Conservation (phyloP, 129 eudicot genomes). For the Chrysanthemum makinoi region DNA sequence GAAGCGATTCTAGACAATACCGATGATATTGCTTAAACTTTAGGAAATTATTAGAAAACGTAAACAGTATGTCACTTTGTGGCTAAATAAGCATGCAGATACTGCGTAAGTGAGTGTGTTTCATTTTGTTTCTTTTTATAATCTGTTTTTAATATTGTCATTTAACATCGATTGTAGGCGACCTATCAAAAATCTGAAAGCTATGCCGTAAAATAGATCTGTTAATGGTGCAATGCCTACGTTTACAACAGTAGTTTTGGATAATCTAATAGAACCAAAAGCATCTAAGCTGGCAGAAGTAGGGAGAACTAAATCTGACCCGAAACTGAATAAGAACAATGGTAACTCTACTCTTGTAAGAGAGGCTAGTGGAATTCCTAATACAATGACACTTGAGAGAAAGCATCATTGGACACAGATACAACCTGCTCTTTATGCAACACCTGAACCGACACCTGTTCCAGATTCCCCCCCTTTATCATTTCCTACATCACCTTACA, state of each 20-base stretch:
- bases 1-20: not conserved
- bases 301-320: slow-evolving; percentile 31
- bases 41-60: not conserved
- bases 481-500: slow-evolving; percentile 76
- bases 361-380: slow-evolving; percentile 19
- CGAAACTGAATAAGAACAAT: slow-evolving; percentile 39
- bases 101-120: not conserved
- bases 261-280: slow-evolving; percentile 63
- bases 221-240: slow-evolving; percentile 64
- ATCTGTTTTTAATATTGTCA: slow-evolving; percentile 6
- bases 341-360: not conserved
- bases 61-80: not conserved
- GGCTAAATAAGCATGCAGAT: not conserved
- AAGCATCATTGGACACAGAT: slow-evolving; percentile 59
- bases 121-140: not conserved
- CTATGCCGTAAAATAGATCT: slow-evolving; percentile 3
- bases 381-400: slow-evolving; percentile 32
- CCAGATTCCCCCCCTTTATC: slow-evolving; percentile 73
- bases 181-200: not conserved
- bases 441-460: slow-evolving; percentile 71
- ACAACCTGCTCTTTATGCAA: slow-evolving; percentile 74
- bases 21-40: not conserved
- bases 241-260: slow-evolving; percentile 69
- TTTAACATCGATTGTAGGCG: not conserved
- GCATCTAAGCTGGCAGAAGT: slow-evolving; percentile 39